Base-by-base conservation (phyloP, 257 asterid genomes). In the Solanum chmielewskii region DNA sequence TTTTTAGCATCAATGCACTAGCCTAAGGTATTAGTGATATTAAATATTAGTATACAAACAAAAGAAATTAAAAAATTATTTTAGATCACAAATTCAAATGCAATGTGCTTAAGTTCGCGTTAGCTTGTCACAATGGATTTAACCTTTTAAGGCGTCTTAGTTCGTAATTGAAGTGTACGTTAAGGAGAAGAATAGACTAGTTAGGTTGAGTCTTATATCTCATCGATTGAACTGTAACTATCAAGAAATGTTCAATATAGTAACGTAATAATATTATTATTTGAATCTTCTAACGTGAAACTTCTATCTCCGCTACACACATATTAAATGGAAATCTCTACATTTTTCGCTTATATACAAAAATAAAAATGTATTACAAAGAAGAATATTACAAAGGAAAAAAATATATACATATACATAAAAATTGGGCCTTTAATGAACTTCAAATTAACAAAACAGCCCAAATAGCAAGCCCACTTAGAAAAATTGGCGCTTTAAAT, bases 391-490 rank as follows among this genome's bases (percentile, higher is more conserved):
- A 69, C 76, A 69, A 69, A 69, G 12, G 76, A 41, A 33, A 3
- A 69, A 69, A 20, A 7, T 7, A 3, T 69, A 41, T 15, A 77
- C 37, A 44, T n/a, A 42, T 7, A 44, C 37, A 77, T 42, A 44
- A 25, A 37, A 77, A 14, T n/a, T 42, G 62, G 39, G 39, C 39
- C 83, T 44, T 13, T 31, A 5, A 41, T 25, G 15, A 41, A n/a
- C 14, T n/a, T 91, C 77, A 93, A 77, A 93, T 42, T 16, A 91
- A 90, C 6, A 90, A 39, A n/a, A 89, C 87, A 21, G 94, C 92
- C 88, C 88, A 92, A 37, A 95, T 69, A 66, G 93, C 88, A 85
- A 93, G 49, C 80, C 93, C 97, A 5, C 77, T 83, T 25, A 91
- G 85, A 83, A 92, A 23, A 25, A 83, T 62, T 2, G 92, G 87